These are phyloP conservation scores for Populus tomentosa DNA, from an alignment of 441 rosid species.

Conservation along the genomic window DNA sequence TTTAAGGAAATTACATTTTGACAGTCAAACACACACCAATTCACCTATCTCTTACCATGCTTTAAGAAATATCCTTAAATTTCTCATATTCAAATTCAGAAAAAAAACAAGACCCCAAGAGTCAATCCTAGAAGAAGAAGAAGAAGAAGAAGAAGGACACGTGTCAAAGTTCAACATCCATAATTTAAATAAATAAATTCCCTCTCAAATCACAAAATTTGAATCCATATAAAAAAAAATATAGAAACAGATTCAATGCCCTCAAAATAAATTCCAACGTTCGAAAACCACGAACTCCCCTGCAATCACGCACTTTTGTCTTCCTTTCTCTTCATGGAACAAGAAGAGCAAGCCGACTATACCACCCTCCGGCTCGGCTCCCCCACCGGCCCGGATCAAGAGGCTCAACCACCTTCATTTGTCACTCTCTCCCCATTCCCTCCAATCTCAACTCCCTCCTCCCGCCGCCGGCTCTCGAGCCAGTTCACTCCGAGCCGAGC, in stretches of 20 bases:
- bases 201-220: constrained; percentile 15
- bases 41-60: background rate
- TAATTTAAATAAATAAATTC: constrained; percentile 13
- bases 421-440: constrained; percentile 50
- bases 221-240: background rate
- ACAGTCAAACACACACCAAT: background rate
- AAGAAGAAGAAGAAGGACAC: background rate
- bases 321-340: constrained; percentile 38
- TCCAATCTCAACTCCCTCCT: constrained; percentile 35
- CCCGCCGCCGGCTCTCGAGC: constrained; percentile 58
- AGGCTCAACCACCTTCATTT: constrained; percentile 21
- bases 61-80: background rate
- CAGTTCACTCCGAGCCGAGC: constrained; percentile 41
- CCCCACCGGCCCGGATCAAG: constrained; percentile 6
- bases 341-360: constrained; percentile 21
- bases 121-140: background rate
- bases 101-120: background rate
- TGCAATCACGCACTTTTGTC: constrained; percentile 20
- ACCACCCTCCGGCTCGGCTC: constrained; percentile 15
- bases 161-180: constrained; percentile 14
- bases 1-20: background rate
- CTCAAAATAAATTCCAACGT: background rate
- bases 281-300: background rate
- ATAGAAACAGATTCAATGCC: constrained; percentile 22
- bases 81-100: background rate